Base-by-base conservation (phyloP, 352 stramenopile genomes). In the Phytophthora sojae region DNA sequence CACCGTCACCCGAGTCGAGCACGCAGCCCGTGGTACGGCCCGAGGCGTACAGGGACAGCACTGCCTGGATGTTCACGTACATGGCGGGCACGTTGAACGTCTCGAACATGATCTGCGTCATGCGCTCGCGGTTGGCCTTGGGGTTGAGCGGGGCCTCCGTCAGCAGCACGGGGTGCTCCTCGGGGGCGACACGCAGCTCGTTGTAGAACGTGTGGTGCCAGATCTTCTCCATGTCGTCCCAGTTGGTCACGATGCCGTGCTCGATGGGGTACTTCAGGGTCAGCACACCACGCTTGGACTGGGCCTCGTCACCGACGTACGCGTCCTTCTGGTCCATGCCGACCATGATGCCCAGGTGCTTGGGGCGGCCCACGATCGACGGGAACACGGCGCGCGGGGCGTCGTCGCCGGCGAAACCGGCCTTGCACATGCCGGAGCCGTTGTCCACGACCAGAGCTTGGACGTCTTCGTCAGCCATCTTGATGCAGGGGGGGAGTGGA, bases 191-290 rank as follows among this genome's bases (percentile, higher is more conserved):
- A 58, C 93, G 89, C 58, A 98, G 81, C 79, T 98, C 94, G 83
- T 99, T 99, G 94, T 99, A 99, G 86, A 99, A 99, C 68, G 97
- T 99, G 93, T 99, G 97, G 82, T 99, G 91, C 98, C 98, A 99
- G 69, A 99, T 99, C 91, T 99, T 99, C 82, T 99, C 97, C 97
- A 99, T 99, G 82, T 99, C 97, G 81, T 99, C 97, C 98, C 98
- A 99, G 88, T 99, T 99, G 67, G 96, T 99, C 32, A 99, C 97
- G 69, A 99, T 99, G 64, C 97, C 98, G 85, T 99, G 97, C 81
- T 99, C 97, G 61, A 99, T 99, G 14, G 97, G 97, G 78, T 99
- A 99, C 79, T 98, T 93, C 73, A 98, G 75, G 32, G 90, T 98
- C 37, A 98, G 76, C 30, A 98, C 91, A 63, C 94, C 93, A 69